Percentiles rank a stretch among this genome's conserved stretches.
Conservation (phyloP, 2,329 filamentous ascomycete genomes). For the Truncatella angustata region DNA sequence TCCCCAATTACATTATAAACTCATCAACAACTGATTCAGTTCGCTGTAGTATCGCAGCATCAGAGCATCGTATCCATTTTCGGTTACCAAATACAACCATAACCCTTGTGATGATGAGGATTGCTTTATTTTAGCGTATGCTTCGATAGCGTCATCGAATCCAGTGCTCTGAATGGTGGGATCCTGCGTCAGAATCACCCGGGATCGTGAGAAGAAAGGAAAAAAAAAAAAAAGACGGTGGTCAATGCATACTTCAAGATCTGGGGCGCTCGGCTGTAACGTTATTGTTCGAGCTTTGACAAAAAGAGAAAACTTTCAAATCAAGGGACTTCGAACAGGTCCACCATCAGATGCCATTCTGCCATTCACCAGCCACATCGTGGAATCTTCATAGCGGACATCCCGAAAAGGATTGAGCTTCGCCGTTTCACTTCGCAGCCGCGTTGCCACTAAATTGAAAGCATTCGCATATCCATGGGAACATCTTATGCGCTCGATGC, state of each 20-base stretch:
- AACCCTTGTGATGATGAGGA: background rate
- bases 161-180: slow-evolving; percentile 4
- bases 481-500: background rate
- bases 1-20: too few relatives aligned
- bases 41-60: background rate
- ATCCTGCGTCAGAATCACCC: background rate
- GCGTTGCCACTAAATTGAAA: slow-evolving; percentile 6
- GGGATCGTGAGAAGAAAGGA: slow-evolving; percentile 5
- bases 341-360: background rate
- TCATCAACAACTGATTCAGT: background rate
- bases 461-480: background rate
- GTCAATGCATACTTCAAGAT: slow-evolving; percentile 4
- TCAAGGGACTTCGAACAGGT: background rate
- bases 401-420: background rate
- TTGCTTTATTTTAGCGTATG: slow-evolving; percentile 1
- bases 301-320: too few relatives aligned
- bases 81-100: background rate
- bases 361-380: background rate
- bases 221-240: background rate
- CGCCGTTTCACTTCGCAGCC: background rate
- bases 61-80: background rate
- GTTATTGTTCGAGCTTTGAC: too few relatives aligned
- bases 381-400: background rate
- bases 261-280: too few relatives aligned
- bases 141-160: background rate